Conservation (phyloP, 192 early-diverging fungal species). For the Dispira simplex region DNA sequence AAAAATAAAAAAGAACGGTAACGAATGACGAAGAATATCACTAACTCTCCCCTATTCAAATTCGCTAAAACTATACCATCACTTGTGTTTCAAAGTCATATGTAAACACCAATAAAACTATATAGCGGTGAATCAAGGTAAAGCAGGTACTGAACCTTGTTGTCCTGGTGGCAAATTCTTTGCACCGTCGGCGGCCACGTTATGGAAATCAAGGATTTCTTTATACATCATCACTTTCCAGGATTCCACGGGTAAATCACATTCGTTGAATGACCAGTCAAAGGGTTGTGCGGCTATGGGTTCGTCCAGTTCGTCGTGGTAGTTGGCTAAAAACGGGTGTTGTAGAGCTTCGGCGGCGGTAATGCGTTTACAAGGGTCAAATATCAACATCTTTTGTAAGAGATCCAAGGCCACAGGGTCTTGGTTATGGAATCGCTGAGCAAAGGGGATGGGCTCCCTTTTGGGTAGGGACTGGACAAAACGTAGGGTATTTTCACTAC, state of each 20-base stretch:
- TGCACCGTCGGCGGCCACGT: conserved; percentile 30
- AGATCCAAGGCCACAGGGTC: conserved; percentile 52
- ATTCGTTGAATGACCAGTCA: conserved; percentile 93
- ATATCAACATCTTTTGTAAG: conserved; percentile 81
- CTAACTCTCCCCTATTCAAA: no score
- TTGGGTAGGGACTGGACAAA: conserved; percentile 81
- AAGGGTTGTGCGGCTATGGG: conserved; percentile 63
- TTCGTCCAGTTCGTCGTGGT: conserved; percentile 84
- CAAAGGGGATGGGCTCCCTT: conserved; percentile 66
- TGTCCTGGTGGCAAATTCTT: no score
- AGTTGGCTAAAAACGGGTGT: conserved; percentile 80
- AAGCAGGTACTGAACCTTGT: no score
- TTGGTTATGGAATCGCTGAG: conserved; percentile 39
- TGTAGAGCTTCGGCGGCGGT: conserved; percentile 72
- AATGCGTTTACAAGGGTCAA: conserved; percentile 83
- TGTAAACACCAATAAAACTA: no score
- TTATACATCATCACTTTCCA: conserved; percentile 88
- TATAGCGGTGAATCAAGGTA: no score
- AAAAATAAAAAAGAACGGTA: no score
- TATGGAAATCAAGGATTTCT: conserved; percentile 59
- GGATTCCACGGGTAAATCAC: conserved; percentile 68
- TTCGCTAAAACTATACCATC: no score
- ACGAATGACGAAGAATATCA: no score
- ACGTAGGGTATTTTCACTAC: conserved; percentile 82
- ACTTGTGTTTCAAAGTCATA: no score